Base-by-base conservation (phyloP, 2,329 filamentous ascomycete genomes). In the Ophiostoma sp. region DNA sequence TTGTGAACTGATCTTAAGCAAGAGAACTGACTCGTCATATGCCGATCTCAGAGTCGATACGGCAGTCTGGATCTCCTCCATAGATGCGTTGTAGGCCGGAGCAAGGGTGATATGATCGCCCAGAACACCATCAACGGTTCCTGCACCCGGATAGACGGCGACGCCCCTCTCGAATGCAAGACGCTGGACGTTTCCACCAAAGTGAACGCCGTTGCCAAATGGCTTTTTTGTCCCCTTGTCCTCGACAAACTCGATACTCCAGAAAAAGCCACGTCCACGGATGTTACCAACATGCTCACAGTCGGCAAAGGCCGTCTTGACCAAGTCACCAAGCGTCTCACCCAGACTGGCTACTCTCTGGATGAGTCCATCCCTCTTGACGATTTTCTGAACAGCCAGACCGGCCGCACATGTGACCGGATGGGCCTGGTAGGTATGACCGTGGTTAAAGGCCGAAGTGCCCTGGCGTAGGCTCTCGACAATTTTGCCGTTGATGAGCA, bases 81-180 rank as follows among this genome's bases (percentile, higher is more conserved):
- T 88, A 28, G 91, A 84, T 1, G 69, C 69, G 59, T 87, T 93
- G 80, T 89, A 93, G 0, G 92, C 86, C 6, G 92, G 92, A 0
- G 91, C 88, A 19, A 94, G 78, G 22, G 94, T 83, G 45, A 93
- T 83, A 79, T 93, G 91, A 77, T 95, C 92, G 6, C 92, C 91
- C 1, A 80, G 79, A 1, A 86, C 84, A 63, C 92, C 85, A 75
- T 85, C 89, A 0, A 84, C 87, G 0, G 88, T 89, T 0, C 91
- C 91, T 1, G 82, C 82, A 0, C 90, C 90, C 0, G 88, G 88
- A 78, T 93, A 93, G 2, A 93, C 77, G 3, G 80, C 80, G 42
- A 83, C 80, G 17, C 77, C 64, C 2, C 76, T 70, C 0, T 71
- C 75, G 71, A 83, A 70, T 2, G 79, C 80, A 3, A 78, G 75